Conservation (phyloP, 2,329 filamentous ascomycete species). For the Echinosphaeria canescens region DNA sequence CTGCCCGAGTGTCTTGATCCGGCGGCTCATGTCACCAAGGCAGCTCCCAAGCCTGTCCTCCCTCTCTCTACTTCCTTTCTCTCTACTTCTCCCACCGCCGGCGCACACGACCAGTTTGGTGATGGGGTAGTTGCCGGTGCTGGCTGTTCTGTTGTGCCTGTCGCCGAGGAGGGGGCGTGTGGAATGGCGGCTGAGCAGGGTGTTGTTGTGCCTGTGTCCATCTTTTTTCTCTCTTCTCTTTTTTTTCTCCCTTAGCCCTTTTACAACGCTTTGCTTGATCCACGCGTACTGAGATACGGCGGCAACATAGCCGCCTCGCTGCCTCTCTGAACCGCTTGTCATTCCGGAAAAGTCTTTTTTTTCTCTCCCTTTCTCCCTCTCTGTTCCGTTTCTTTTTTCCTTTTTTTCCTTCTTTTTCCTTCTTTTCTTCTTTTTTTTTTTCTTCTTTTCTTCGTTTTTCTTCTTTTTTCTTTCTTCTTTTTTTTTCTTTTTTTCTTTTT, state of each 20-base stretch:
- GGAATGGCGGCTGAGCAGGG: not conserved
- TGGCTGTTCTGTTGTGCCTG: no score
- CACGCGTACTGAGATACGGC: not conserved
- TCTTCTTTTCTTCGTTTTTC: not conserved
- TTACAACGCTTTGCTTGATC: not conserved
- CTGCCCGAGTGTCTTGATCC: no score
- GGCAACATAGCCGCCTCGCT: not conserved
- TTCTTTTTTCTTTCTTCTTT: not conserved
- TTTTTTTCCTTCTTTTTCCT: no score
- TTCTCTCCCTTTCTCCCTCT: not conserved
- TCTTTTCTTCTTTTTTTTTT: not conserved
- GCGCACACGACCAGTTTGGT: no score
- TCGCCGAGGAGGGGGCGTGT: no score
- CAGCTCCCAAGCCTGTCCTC: no score
- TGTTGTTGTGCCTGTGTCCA: not conserved
- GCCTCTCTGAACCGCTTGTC: not conserved
- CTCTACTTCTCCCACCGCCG: no score
- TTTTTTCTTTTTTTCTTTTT: not conserved
- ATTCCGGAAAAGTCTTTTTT: not conserved
- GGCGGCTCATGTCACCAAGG: no score
- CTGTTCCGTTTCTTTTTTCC: not conserved
- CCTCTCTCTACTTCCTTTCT: no score
- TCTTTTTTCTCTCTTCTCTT: not conserved
- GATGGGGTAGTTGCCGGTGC: no score
- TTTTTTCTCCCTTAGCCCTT: not conserved